Conservation (phyloP, 495 filamentous ascomycete genomes). For the Pyronema domesticum region DNA sequence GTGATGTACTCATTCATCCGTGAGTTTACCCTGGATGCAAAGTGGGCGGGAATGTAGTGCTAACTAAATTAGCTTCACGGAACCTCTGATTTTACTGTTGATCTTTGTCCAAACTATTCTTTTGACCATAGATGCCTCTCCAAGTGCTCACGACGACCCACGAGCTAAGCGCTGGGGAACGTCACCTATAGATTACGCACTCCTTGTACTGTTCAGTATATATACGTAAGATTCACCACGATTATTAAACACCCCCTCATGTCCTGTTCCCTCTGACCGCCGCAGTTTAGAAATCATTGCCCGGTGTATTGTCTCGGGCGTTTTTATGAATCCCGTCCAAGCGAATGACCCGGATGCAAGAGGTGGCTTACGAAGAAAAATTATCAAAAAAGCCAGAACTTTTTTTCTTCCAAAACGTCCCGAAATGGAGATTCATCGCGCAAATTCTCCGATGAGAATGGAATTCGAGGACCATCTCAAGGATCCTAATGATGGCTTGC, state of each 20-base stretch:
- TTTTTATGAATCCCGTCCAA: conserved; percentile 74
- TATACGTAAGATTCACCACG: conserved; percentile 40
- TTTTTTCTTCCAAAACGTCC: conserved; percentile 69
- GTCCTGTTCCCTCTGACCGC: conserved; percentile 8
- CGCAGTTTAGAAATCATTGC: conserved; percentile 49
- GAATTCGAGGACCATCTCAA: conserved; percentile 28
- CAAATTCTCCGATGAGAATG: conserved; percentile 19
- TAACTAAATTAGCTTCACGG: conserved; percentile 33
- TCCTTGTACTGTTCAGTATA: conserved; percentile 70
- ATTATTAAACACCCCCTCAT: too few species aligned
- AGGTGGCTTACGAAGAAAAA: conserved; percentile 50
- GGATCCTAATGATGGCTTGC: too few species aligned
- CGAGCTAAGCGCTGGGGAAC: conserved; percentile 43
- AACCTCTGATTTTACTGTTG: conserved; percentile 69
- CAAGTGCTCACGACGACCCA: conserved; percentile 42
- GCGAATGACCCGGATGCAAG: conserved; percentile 54
- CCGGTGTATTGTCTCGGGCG: conserved; percentile 76
- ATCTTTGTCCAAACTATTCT: conserved; percentile 81
- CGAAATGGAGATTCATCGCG: conserved; percentile 27
- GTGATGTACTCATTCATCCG: conserved; percentile 75
- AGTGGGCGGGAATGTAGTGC: not conserved
- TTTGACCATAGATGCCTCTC: conserved; percentile 61
- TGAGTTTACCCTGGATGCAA: conserved; percentile 16
- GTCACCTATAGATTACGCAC: conserved; percentile 53
- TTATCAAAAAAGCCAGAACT: conserved; percentile 53